Base-by-base conservation (phyloP, 1,284 basidiomycete species). In the Sphagnurus paluster region DNA sequence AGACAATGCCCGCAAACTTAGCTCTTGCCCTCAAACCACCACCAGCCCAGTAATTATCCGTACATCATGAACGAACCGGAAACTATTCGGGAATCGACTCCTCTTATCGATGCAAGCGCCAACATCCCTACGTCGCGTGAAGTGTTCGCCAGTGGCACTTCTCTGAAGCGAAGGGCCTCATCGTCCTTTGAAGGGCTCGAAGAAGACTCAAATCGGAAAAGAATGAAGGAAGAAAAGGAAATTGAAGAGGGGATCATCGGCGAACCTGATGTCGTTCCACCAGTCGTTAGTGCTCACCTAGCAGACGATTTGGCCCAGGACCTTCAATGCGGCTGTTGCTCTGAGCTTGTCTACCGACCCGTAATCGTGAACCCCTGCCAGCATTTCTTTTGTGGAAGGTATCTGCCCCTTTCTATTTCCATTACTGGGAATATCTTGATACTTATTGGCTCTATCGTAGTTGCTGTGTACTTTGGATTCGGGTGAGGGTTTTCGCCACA, bases 341-440 rank as follows among this genome's bases (percentile, higher is more conserved):
- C 86, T 24, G 87, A 79, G 46, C 72, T 90, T 34, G 80, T 87
- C 46, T 88, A 90, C 64, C 73, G 77, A 48, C 87, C 87, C 4
- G 87, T 90, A 7, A 69, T 88, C 23, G 86, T 90, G 39, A 71
- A 75, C 21, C 88, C 88, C 14, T 90, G 87, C 60, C 85, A 90
- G 56, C 88, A 89, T 71, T 89, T 86, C 73, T 91, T 88, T 61
- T 91, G 87, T 59, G 89, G 85, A 67, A 90, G 86, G 88, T 89
- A 64, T n/a, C 16, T n/a, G n/a, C n/a, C n/a, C n/a, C 20, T 16
- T 29, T 20, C 28, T 19, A 29, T 20, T 19, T 34, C 16, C 2
- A 25, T 28, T 34, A 4, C 3, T 23, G 20, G 2, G n/a, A 13
- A 13, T 10, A 6, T 9, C 17, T 5, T 35, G 17, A 25, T 44